These are phyloP conservation scores for Colletotrichum agaves DNA, from an alignment of 2,329 filamentous ascomycete species.

Conservation along the genomic window DNA sequence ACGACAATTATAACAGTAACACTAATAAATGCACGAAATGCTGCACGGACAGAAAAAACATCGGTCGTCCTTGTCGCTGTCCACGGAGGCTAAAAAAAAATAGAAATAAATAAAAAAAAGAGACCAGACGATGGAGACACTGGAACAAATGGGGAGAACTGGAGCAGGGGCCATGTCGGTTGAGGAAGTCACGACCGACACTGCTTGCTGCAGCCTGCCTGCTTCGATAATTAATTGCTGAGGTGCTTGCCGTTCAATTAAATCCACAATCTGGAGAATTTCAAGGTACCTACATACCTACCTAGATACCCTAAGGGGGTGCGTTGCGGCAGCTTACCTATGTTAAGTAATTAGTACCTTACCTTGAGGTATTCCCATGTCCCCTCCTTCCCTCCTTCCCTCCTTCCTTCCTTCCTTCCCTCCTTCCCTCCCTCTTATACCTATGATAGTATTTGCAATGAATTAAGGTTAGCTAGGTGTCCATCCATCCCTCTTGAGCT, in stretches of 20 bases:
- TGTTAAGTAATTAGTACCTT: too few relatives aligned
- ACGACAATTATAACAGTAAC: conserved; percentile 12
- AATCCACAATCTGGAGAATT: too few relatives aligned
- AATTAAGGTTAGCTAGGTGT: too few relatives aligned
- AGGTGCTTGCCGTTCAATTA: background rate
- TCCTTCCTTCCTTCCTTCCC: too few relatives aligned
- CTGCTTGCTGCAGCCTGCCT: background rate
- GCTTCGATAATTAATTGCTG: background rate
- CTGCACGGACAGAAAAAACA: conserved; percentile 22
- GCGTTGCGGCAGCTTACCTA: too few relatives aligned
- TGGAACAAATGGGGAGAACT: background rate
- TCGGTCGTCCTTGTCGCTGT: background rate
- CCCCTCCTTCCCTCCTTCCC: too few relatives aligned
- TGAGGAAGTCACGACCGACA: conserved; percentile 5
- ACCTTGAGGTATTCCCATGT: too few relatives aligned
- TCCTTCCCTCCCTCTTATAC: too few relatives aligned
- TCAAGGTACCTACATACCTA: too few relatives aligned
- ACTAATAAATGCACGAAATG: background rate
- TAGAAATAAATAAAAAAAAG: background rate
- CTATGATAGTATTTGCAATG: too few relatives aligned
- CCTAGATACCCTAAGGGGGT: too few relatives aligned
- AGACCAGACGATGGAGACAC: conserved; percentile 19
- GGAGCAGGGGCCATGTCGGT: background rate
- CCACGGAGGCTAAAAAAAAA: background rate
- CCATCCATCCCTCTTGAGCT: too few relatives aligned